A percentile compares a stretch with the other conserved stretches of the same genome.
Evolutionary conservation across 2,329 filamentous ascomycete genomes (phyloP).

Genomic region (Epicoccum sorghinum): DNA sequence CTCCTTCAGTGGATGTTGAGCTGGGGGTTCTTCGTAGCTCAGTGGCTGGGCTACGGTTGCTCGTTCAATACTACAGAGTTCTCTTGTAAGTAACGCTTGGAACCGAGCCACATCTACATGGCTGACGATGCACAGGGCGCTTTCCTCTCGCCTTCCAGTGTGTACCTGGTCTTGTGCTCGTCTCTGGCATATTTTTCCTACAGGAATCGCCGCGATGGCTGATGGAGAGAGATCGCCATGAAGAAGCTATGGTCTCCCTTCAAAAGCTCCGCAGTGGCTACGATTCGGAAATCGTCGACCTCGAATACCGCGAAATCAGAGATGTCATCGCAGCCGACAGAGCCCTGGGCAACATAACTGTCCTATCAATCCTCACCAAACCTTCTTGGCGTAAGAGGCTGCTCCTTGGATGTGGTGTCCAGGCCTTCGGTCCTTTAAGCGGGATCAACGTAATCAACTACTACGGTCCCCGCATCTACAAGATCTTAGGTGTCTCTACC

Average conservation of each 20-base stretch:
- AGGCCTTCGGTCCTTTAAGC: conserved; percentile 57
- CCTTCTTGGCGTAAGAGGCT: conserved; percentile 55
- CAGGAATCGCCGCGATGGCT: conserved; percentile 68
- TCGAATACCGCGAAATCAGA: conserved; percentile 31
- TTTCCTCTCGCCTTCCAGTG: conserved; percentile 53
- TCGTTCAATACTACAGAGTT: conserved; percentile 33
- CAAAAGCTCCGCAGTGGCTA: conserved; percentile 26
- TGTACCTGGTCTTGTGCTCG: conserved; percentile 51
- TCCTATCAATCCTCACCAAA: conserved; percentile 53
- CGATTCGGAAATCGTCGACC: conserved; percentile 26
- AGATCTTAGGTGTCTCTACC: conserved; percentile 52
- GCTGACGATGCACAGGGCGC: conserved; percentile 29
- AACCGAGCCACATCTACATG: neutral
- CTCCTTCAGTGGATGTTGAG: conserved; percentile 58
- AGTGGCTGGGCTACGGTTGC: conserved; percentile 49
- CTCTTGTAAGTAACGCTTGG: conserved; percentile 21
- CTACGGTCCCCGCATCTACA: conserved; percentile 53
- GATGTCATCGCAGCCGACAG: conserved; percentile 31
- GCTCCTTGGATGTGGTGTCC: conserved; percentile 55
- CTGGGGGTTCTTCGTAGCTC: conserved; percentile 48
- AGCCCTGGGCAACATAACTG: conserved; percentile 45
- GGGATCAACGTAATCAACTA: conserved; percentile 54
- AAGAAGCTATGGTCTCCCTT: conserved; percentile 48
- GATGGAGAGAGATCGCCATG: conserved; percentile 59
- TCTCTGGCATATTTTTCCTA: conserved; percentile 56